These are phyloP conservation scores for Pelargonium australe DNA, from an alignment of 441 rosid genomes.

Conservation along the genomic window DNA sequence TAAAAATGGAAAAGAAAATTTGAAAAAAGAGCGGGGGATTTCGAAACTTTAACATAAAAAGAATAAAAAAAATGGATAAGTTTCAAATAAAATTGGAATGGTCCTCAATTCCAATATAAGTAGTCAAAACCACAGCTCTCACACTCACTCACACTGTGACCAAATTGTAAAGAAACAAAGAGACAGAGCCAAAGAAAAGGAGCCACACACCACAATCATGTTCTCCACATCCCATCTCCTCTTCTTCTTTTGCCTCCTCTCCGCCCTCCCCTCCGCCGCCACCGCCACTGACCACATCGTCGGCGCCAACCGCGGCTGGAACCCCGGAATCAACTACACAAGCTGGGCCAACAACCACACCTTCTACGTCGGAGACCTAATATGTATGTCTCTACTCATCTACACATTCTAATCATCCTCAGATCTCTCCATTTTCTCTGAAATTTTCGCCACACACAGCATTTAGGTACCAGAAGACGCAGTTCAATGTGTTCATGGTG, in stretches of 20 bases:
- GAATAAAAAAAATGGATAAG: no score
- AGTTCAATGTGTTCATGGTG: constrained; percentile 71
- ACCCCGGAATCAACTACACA: constrained; percentile 66
- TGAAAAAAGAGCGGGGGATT: no score
- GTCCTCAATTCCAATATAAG: no score
- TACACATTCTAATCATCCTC: not conserved
- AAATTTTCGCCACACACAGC: constrained; percentile 39
- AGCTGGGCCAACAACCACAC: constrained; percentile 65
- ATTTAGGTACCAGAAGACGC: constrained; percentile 64
- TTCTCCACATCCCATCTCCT: not conserved
- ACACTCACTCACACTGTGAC: no score
- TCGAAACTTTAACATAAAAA: no score
- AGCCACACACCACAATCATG: not conserved
- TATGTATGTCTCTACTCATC: constrained; percentile 34
- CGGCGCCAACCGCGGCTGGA: constrained; percentile 81
- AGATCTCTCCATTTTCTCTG: not conserved
- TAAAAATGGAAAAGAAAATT: no score
- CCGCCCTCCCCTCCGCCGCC: constrained; percentile 24
- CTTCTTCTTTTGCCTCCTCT: constrained; percentile 23
- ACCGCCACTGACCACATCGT: constrained; percentile 74
- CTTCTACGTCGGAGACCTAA: constrained; percentile 59
- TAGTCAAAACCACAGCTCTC: no score
- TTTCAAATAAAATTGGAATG: no score
- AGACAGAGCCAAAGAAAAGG: not conserved
- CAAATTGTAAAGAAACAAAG: no score